Percentiles rank a stretch among this genome's conserved stretches.
phyloP scores from a whole-genome alignment of 371 early-diverging fungal species.

The Syncephalastrum contaminatum region DNA sequence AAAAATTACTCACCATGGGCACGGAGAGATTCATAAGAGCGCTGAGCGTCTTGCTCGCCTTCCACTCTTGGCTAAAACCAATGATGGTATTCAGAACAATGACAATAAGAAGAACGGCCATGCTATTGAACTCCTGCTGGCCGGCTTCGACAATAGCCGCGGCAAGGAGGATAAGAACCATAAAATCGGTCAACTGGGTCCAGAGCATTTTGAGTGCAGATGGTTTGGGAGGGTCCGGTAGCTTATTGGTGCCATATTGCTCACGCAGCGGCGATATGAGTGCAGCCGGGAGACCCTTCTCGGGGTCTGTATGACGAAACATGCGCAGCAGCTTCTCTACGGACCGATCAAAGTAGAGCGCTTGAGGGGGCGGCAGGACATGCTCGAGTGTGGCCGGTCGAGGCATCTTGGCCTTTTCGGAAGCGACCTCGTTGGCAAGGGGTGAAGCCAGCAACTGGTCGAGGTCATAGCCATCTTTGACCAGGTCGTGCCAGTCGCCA shows the following conservation, averaged over 20 bases:
- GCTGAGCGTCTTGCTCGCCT: constrained; percentile 88
- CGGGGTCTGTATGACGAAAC: constrained; percentile 72
- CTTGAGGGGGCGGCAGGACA: constrained; percentile 58
- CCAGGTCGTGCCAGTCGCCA: constrained; percentile 87
- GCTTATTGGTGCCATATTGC: constrained; percentile 84
- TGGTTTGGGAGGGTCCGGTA: constrained; percentile 76
- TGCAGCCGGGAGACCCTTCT: constrained; percentile 65
- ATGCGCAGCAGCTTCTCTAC: constrained; percentile 75
- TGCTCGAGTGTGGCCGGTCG: constrained; percentile 22
- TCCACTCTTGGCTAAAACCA: constrained; percentile 90
- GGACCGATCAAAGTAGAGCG: constrained; percentile 87
- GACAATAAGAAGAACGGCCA: constrained; percentile 80
- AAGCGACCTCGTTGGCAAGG: constrained; percentile 26
- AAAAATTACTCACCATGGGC: constrained; percentile 55
- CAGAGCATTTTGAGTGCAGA: constrained; percentile 79
- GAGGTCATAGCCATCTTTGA: constrained; percentile 75
- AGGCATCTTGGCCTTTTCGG: constrained; percentile 29
- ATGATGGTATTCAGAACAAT: constrained; percentile 83
- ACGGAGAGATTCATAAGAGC: constrained; percentile 84
- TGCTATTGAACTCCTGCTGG: constrained; percentile 71
- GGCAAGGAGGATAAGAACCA: constrained; percentile 77
- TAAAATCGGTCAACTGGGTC: constrained; percentile 88
- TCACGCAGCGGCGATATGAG: constrained; percentile 56
- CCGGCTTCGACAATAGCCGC: constrained; percentile 78
- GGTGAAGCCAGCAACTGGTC: constrained; percentile 54